Evolutionary conservation across 2,329 filamentous ascomycete genomes (phyloP).

Genomic region (Exophiala sp.): DNA sequence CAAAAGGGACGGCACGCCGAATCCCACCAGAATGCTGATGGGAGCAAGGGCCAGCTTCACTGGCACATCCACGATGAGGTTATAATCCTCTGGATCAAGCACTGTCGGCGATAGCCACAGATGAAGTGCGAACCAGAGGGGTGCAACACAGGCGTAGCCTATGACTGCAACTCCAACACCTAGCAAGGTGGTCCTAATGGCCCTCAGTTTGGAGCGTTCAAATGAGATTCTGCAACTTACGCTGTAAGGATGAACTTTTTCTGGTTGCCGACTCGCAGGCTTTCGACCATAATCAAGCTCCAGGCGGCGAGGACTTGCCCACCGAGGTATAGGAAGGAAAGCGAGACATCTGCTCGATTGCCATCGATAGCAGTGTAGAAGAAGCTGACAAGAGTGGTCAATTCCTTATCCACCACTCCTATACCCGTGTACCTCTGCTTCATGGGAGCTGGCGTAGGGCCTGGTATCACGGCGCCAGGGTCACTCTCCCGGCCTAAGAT

Average conservation of each 20-base stretch:
- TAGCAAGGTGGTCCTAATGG: conserved; percentile 34
- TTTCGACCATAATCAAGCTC: conserved; percentile 42
- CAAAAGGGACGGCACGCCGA: conserved; percentile 40
- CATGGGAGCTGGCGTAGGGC: conserved; percentile 28
- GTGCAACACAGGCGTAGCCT: conserved; percentile 42
- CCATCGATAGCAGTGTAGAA: conserved; percentile 40
- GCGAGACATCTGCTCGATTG: conserved; percentile 32
- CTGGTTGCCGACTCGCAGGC: conserved; percentile 41
- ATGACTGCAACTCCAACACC: conserved; percentile 41
- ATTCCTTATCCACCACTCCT: conserved; percentile 27
- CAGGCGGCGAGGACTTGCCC: conserved; percentile 41
- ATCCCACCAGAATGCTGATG: conserved; percentile 40
- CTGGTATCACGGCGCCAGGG: conserved; percentile 28
- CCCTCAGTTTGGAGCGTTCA: conserved; percentile 8
- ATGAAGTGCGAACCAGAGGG: conserved; percentile 41
- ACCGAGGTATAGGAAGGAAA: conserved; percentile 38
- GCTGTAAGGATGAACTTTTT: conserved; percentile 31
- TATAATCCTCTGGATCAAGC: conserved; percentile 33
- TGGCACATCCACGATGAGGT: conserved; percentile 32
- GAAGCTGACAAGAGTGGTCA: conserved; percentile 32
- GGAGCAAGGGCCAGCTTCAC: conserved; percentile 37
- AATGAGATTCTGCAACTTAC: conserved; percentile 3
- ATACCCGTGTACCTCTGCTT: conserved; percentile 30
- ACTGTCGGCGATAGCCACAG: conserved; percentile 41
- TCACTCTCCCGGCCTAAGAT: conserved; percentile 25